A percentile compares a stretch with the other conserved stretches of the same genome.
Conservation (phyloP, 2,329 filamentous ascomycete species). For the Fusarium virguliforme region DNA sequence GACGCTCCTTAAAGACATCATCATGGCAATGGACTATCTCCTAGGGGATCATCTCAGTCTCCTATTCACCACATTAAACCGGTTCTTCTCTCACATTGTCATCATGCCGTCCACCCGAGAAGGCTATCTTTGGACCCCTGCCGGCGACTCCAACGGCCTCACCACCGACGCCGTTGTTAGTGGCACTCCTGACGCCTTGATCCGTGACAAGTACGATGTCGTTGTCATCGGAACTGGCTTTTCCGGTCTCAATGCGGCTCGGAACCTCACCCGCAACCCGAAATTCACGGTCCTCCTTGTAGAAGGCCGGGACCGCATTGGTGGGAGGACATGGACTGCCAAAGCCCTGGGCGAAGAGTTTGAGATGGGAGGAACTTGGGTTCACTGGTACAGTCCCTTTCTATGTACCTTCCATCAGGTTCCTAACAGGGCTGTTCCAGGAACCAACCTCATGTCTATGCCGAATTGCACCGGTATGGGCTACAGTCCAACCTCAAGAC, state of each 20-base stretch:
- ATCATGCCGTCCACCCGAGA: conserved; percentile 34
- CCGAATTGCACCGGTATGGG: conserved; percentile 37
- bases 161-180: conserved; percentile 31
- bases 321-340: conserved; percentile 60
- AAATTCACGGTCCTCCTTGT: conserved; percentile 51
- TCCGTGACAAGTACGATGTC: conserved; percentile 30
- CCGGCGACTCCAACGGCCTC: conserved; percentile 18
- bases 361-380: conserved; percentile 63
- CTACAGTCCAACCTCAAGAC: conserved; percentile 41
- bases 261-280: conserved; percentile 12
- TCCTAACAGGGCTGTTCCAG: background rate
- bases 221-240: conserved; percentile 37
- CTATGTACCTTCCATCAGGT: background rate
- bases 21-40: background rate
- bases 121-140: conserved; percentile 35
- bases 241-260: conserved; percentile 30
- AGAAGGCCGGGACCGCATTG: conserved; percentile 61
- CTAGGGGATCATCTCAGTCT: background rate
- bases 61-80: background rate
- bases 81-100: background rate
- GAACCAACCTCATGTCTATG: conserved; percentile 42
- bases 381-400: conserved; percentile 46
- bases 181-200: background rate
- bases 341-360: conserved; percentile 54
- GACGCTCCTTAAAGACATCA: background rate